Base-by-base conservation (phyloP, 345 rosid species). In the Salix dunnii region DNA sequence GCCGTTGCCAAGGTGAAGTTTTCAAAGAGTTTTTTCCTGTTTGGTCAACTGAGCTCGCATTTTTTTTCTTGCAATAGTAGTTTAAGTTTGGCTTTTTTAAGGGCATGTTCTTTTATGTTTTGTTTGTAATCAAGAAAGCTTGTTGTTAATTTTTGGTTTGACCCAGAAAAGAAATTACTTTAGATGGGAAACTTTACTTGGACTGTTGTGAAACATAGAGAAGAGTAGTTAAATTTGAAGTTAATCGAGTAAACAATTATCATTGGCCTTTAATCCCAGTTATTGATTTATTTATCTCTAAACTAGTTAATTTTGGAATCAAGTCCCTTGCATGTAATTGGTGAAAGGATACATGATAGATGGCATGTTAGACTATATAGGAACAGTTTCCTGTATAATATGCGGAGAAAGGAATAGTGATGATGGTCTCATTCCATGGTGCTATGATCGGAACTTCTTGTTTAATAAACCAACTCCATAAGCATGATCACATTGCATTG, bases 1-100 rank as follows among this genome's bases (percentile, higher is more conserved):
- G 83, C 88, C 7, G 90, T 88, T 78, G 85, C 92, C 38, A 91
- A 85, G 91, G 95, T 90, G 14, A 53, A 21, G 23, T 21, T 53
- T 53, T n/a, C 61, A 21, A 14, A 40, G 43, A 6, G 40, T 38
- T 40, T 6, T 21, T 7, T 2, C n/a, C n/a, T 21, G 61, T 53
- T 53, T 53, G 61, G 61, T 53, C 25, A 53, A 53, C 61, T 53
- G 11, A 21, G 23, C 21, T 53, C 21, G 10, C 25, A 21, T 53
- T 8, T 53, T 53, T 53, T 53, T 53, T 53, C 25, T 21, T 53
- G 61, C 61, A 21, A 21, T n/a, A 21, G 61, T 5, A 53, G 25
- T 40, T 21, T 53, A 53, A n/a, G n/a, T 53, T 20, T 53, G 61
- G 25, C 25, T 21, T 53, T 20, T 53, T 53, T 53, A 21, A 53